phyloP scores from a whole-genome alignment of 2,329 filamentous ascomycete species.

The Cladosporium sp. region DNA sequence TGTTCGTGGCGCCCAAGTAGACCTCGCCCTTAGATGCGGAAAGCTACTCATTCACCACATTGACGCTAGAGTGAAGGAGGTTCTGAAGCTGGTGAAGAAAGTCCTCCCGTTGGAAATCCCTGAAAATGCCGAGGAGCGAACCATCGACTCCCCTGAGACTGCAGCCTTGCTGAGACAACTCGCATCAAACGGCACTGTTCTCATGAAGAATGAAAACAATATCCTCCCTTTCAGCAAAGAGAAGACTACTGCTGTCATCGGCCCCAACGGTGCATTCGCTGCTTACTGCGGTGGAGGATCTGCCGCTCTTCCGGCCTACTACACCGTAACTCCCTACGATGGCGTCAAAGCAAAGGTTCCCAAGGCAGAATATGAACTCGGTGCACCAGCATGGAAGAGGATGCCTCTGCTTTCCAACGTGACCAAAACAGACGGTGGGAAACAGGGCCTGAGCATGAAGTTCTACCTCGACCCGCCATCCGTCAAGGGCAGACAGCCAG shows the following conservation, averaged over 20 bases:
- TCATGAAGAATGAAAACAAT: conserved; percentile 63
- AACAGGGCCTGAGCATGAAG: conserved; percentile 25
- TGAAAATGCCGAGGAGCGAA: conserved; percentile 27
- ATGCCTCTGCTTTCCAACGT: conserved; percentile 25
- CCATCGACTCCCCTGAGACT: conserved; percentile 29
- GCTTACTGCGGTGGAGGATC: conserved; percentile 42
- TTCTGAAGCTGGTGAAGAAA: conserved; percentile 54
- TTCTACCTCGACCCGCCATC: conserved; percentile 54
- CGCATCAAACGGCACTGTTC: conserved; percentile 26
- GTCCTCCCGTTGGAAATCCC: conserved; percentile 23
- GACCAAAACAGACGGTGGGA: conserved; percentile 20
- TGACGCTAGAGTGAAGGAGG: conserved; percentile 56
- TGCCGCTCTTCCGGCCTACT: conserved; percentile 31
- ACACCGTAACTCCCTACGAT: conserved; percentile 30
- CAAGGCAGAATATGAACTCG: conserved; percentile 21
- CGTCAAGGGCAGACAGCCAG: conserved; percentile 40
- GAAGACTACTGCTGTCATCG: conserved; percentile 68
- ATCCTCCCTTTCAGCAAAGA: conserved; percentile 62
- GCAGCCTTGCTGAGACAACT: conserved; percentile 27
- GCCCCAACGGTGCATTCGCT: conserved; percentile 68
- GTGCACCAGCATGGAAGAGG: conserved; percentile 26
- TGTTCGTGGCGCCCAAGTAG: conserved; percentile 30
- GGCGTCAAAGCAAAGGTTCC: conserved; percentile 26
- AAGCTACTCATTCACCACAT: conserved; percentile 37
- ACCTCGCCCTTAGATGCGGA: conserved; percentile 25